Evolutionary conservation across 2,329 filamentous ascomycete species (phyloP).

Genomic region (Lasiodiplodia hormozganensis): DNA sequence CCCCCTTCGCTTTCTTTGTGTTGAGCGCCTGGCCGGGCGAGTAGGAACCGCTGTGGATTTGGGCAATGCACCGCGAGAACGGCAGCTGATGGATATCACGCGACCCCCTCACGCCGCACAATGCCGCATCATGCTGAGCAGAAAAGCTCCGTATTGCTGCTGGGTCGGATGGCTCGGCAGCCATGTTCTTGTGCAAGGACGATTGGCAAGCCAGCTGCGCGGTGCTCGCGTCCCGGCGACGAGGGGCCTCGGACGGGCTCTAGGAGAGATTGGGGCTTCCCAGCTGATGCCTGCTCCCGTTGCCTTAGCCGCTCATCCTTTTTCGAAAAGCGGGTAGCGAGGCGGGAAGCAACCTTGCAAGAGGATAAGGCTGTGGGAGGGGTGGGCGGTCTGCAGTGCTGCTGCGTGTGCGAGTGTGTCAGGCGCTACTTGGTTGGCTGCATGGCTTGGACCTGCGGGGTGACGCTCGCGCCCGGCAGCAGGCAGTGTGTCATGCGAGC

Average conservation of each 20-base stretch:
- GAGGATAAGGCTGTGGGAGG: neutral
- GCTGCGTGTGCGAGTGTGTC: constrained; percentile 21
- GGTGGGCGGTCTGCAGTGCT: neutral
- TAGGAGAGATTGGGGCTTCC: constrained; percentile 8
- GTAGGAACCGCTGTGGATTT: neutral
- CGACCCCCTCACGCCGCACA: constrained; percentile 17
- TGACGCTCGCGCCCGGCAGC: constrained; percentile 3
- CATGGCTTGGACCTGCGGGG: constrained; percentile 7
- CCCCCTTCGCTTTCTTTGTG: neutral
- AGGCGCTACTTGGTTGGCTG: constrained; percentile 14
- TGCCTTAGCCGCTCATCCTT: constrained; percentile 22
- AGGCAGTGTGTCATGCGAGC: constrained; percentile 22
- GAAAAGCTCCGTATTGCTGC: neutral
- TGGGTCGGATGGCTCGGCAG: neutral
- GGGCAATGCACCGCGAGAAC: constrained; percentile 21
- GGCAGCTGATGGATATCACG: constrained; percentile 3
- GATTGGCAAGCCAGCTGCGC: no score
- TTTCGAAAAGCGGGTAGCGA: constrained; percentile 26
- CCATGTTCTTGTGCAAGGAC: neutral
- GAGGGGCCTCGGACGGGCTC: constrained; percentile 1
- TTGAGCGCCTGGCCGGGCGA: constrained; percentile 3
- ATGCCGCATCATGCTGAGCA: neutral
- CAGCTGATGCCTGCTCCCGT: constrained; percentile 7
- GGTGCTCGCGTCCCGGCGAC: constrained; percentile 5
- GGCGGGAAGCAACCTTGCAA: constrained; percentile 24